Evolutionary conservation across 306 rosid species (phyloP), one percentile per base, ranked within the genome.

Genomic region (Gleditsia sinensis): DNA sequence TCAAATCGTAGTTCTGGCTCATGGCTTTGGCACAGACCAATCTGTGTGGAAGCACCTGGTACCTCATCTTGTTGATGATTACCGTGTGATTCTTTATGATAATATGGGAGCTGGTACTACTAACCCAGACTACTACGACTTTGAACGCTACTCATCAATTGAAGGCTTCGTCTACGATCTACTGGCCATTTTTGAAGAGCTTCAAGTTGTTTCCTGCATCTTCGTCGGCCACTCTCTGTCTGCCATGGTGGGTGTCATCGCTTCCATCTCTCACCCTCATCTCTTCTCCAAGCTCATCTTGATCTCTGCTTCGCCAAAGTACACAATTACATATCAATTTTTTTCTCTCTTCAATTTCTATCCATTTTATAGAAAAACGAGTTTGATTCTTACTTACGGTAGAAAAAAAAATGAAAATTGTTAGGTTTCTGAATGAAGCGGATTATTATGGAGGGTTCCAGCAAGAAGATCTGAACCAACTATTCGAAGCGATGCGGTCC

Each of bases 11-110:
- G 85, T 88, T 2, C 71, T 91, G 0, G 94, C 80, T 10, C 94
- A 88, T 49, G 96, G 96, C 1, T 86, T 91, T 70, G 96, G 96
- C 21, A 91, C 92, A 0, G 94, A 91, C 64, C 96, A 91, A 53
- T 91, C 92, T 0, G 94, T 86, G 30, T 91, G 96, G 92, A 91
- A 86, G 65, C 86, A 91, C 78, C 85, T 88, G 3, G 79, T 85
- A 0, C 96, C 93, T 2, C 92, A 91, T 45, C 80, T 91, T 1
- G 66, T 91, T 5, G 89, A 88, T 5, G 84, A 85, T 30, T 85
- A 83, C 72, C 82, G 64, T 0, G 86, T 88, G 7, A 28, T 91
- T 54, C 45, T 91, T 20, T 91, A 83, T 67, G 94, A 91, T 71
- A 91, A 88, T 65, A 91, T 91, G 79, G 90, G 96, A 2, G 89